Conservation (phyloP, 164 flowering plant genomes). For the Vitis rupestris region DNA sequence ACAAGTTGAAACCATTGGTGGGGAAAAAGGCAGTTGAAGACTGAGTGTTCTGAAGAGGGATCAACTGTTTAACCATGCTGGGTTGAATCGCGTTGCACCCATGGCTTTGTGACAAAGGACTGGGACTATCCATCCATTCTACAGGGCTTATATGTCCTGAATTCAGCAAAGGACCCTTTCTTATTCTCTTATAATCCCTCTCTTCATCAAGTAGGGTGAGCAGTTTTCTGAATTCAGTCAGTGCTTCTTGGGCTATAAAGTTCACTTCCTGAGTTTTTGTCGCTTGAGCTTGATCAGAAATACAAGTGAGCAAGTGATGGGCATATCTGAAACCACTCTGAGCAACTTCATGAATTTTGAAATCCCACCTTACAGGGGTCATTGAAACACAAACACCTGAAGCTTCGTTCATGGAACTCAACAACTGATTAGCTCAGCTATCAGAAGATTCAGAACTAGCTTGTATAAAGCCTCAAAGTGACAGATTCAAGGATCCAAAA, state of each 20-base stretch:
- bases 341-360: constrained; percentile 29
- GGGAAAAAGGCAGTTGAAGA: neutral
- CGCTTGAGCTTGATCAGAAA: constrained; percentile 22
- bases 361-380: constrained; percentile 21
- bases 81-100: neutral
- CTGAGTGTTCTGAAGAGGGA: constrained; percentile 1
- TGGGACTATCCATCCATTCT: constrained; percentile 25
- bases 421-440: neutral
- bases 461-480: neutral
- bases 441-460: neutral
- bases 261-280: constrained; percentile 27
- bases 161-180: constrained; percentile 31
- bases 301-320: constrained; percentile 20
- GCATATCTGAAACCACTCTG: constrained; percentile 31
- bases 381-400: constrained; percentile 14
- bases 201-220: constrained; percentile 27
- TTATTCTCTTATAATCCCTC: constrained; percentile 25
- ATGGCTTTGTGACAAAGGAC: neutral
- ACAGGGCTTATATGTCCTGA: constrained; percentile 15
- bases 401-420: constrained; percentile 12
- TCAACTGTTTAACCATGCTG: neutral
- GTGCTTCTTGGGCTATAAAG: constrained; percentile 23
- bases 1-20: neutral
- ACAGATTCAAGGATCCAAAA: too few species aligned
- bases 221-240: constrained; percentile 30